These are phyloP conservation scores for Taphrina sp. DNA, from an alignment of 1,139 yeast genomes.

Conservation along the genomic window DNA sequence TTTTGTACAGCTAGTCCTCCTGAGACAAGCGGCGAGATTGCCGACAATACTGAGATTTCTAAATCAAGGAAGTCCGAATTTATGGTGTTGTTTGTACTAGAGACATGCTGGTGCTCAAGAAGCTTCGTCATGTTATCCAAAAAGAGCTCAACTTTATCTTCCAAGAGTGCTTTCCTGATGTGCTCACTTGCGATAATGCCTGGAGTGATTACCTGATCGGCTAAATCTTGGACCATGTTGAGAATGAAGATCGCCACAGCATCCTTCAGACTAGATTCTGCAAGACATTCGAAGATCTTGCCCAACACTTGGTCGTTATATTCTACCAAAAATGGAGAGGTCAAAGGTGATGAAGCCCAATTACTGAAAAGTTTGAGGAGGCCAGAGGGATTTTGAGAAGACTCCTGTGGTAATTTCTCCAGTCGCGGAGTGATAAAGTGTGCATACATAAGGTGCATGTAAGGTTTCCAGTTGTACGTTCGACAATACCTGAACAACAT, in stretches of 20 bases:
- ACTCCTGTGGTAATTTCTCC: conserved; percentile 65
- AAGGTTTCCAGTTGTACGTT: conserved; percentile 56
- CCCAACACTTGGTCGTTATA: conserved; percentile 59
- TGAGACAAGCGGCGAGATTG: conserved; percentile 27
- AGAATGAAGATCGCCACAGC: conserved; percentile 33
- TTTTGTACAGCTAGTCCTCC: conserved; percentile 27
- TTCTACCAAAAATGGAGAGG: conserved; percentile 54
- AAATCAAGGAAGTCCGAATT: conserved; percentile 26
- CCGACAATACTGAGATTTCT: conserved; percentile 26
- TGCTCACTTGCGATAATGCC: background rate
- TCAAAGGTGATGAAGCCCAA: conserved; percentile 57
- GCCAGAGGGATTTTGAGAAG: conserved; percentile 79
- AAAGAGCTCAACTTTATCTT: conserved; percentile 20
- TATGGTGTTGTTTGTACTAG: conserved; percentile 25
- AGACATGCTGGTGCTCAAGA: conserved; percentile 19
- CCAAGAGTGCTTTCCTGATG: conserved; percentile 1
- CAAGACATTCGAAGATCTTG: conserved; percentile 52
- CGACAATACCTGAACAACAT: conserved; percentile 41
- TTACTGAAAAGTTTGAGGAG: conserved; percentile 64
- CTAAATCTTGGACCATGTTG: conserved; percentile 17
- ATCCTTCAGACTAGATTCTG: conserved; percentile 35
- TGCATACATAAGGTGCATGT: conserved; percentile 54
- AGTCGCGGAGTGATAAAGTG: conserved; percentile 66
- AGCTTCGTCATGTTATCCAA: conserved; percentile 18
- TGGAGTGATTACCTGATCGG: conserved; percentile 17